A percentile compares a stretch with the other conserved stretches of the same genome.
These are phyloP conservation scores for Lasiodiplodia citricola DNA, from an alignment of 2,329 filamentous ascomycete genomes.

Conservation along the genomic window DNA sequence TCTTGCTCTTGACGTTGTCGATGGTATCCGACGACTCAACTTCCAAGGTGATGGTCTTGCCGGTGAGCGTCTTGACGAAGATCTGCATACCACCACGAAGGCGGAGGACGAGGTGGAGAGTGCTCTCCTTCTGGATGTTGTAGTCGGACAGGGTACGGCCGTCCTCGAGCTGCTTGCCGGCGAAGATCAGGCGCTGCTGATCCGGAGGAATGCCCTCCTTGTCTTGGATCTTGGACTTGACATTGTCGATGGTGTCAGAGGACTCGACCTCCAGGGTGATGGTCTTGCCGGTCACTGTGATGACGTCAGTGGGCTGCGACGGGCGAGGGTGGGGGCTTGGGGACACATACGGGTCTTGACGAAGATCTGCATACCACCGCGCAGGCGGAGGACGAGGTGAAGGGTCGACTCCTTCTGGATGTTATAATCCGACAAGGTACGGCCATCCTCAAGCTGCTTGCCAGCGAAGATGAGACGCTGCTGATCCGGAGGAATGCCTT, in stretches of 20 bases:
- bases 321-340: conserved; percentile 24
- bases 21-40: conserved; percentile 82
- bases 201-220: conserved; percentile 66
- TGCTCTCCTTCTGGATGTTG: conserved; percentile 67
- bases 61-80: conserved; percentile 67
- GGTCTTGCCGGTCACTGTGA: conserved; percentile 62
- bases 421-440: conserved; percentile 91
- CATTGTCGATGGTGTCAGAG: conserved; percentile 48
- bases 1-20: conserved; percentile 96
- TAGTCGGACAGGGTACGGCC: conserved; percentile 61
- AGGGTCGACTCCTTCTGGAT: conserved; percentile 84
- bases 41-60: conserved; percentile 70
- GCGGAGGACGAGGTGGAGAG: conserved; percentile 76
- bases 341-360: conserved; percentile 57
- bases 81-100: conserved; percentile 70
- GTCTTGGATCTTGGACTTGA: conserved; percentile 57
- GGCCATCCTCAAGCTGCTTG: conserved; percentile 95
- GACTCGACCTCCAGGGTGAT: conserved; percentile 54
- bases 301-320: conserved; percentile 41
- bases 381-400: conserved; percentile 76
- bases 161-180: conserved; percentile 64
- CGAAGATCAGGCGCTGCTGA: conserved; percentile 64
- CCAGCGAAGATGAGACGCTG: conserved; percentile 97
- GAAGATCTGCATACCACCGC: conserved; percentile 69
- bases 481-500: conserved; percentile 95